Evolutionary conservation across 352 stramenopile species (phyloP), one percentile per base, ranked within the genome.

Genomic region (Globisporangium apiculatum): DNA sequence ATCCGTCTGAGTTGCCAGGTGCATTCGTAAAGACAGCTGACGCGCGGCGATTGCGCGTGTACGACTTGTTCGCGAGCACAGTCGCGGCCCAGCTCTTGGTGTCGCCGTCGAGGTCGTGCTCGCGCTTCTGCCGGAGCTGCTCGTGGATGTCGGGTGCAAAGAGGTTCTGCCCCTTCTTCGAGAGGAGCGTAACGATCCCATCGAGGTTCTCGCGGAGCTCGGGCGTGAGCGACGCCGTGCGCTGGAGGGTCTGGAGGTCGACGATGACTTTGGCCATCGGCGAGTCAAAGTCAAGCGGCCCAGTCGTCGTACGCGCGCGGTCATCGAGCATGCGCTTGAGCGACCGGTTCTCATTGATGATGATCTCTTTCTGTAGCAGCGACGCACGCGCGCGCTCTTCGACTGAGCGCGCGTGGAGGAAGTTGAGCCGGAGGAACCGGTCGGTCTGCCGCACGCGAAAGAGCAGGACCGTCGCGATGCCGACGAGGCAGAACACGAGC

Each of bases 11-110:
- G 24, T 31, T 31, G 2, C 24, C 24, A 3, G 24, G 24, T 31
- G 24, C 24, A 2, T 31, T 31, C 24, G 24, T 31, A 31, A 31
- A 31, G 24, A 31, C 24, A 31, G 24, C 24, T 31, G 24, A 31
- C 7, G 75, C 73, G 36, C 82, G 77, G 35, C 68, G 71, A n/a
- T 72, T 77, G 10, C 74, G 70, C 1, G 75, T 69, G 42, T 92
- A 92, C 42, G 90, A 78, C 51, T 90, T 91, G 4, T 76, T 70
- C 5, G 83, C 79, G 1, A 93, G 58, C 15, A 93, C 83, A 0
- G 83, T 88, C 2, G 87, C 66, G 1, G 83, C 83, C 80, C 80
- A 93, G 56, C 87, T 90, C 58, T 93, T 91, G 15, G 81, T 93
- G 42, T 93, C 83, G 46, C 71, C 79, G 61, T 93, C 83, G 8